phyloP scores from a whole-genome alignment of 805 yeast genomes.

The Candida railenensis region DNA sequence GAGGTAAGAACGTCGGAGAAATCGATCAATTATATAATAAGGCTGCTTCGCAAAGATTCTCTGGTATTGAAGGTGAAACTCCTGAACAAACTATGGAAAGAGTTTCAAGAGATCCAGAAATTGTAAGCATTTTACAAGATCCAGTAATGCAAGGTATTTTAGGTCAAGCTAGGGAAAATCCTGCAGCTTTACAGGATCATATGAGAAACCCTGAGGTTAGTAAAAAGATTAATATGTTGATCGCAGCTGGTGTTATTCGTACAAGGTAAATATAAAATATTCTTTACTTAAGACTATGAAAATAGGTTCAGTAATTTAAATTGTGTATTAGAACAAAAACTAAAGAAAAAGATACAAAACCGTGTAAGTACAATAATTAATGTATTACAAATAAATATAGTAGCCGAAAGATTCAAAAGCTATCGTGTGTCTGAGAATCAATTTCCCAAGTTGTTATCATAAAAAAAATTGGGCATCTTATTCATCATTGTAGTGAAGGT shows the following conservation, averaged over 20 bases:
- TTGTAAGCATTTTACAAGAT: constrained; percentile 82
- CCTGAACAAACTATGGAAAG: constrained; percentile 93
- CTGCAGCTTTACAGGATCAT: constrained; percentile 96
- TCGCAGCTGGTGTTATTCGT: constrained; percentile 96
- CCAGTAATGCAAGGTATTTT: constrained; percentile 96
- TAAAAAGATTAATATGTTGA: constrained; percentile 81
- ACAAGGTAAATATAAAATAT: constrained; percentile 52
- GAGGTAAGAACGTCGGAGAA: constrained; percentile 64
- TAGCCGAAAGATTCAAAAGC: neutral
- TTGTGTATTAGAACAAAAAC: no score
- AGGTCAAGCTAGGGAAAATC: constrained; percentile 90
- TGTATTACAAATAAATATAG: no score
- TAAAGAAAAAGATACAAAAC: neutral
- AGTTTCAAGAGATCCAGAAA: constrained; percentile 91
- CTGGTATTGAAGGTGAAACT: constrained; percentile 81
- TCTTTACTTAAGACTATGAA: no score
- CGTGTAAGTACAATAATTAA: neutral
- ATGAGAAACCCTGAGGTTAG: constrained; percentile 94
- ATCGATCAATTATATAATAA: constrained; percentile 79
- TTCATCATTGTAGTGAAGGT: constrained; percentile 25
- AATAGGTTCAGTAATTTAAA: no score
- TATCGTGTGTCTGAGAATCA: constrained; percentile 4
- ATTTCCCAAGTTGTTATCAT: constrained; percentile 31
- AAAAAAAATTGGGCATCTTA: constrained; percentile 37
- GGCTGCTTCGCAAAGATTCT: constrained; percentile 79